Percentiles rank a stretch among this genome's conserved stretches.
phyloP scores from a whole-genome alignment of 2,329 filamentous ascomycete species.

The Botryosphaeria dothidea region DNA sequence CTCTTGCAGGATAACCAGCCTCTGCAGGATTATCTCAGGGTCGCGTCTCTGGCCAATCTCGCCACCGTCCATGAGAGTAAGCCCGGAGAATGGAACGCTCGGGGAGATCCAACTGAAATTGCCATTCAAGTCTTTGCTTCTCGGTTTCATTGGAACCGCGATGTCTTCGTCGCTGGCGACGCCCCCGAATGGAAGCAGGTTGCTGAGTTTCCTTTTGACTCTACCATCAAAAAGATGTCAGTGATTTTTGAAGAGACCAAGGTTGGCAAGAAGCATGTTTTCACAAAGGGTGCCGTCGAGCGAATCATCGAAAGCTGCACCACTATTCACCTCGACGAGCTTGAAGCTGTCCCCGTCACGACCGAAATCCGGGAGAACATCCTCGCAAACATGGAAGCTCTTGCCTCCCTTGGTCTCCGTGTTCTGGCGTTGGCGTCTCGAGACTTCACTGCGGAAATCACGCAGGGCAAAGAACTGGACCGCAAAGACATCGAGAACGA shows the following conservation, averaged over 20 bases:
- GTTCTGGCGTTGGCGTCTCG: conserved; percentile 66
- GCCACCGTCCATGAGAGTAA: conserved; percentile 61
- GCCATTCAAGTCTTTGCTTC: conserved; percentile 74
- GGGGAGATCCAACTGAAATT: conserved; percentile 71
- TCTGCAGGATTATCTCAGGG: conserved; percentile 60
- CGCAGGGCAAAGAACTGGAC: conserved; percentile 47
- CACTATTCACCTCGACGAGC: conserved; percentile 47
- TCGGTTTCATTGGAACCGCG: conserved; percentile 65
- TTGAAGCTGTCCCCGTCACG: conserved; percentile 46
- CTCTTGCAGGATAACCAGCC: conserved; percentile 49
- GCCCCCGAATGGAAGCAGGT: conserved; percentile 39
- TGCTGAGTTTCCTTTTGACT: conserved; percentile 74
- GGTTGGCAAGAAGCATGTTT: conserved; percentile 47
- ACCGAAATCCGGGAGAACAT: conserved; percentile 58
- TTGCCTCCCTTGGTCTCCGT: conserved; percentile 67
- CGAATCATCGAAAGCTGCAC: conserved; percentile 66
- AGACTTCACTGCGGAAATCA: conserved; percentile 44
- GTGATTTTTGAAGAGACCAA: conserved; percentile 60
- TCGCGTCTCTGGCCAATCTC: conserved; percentile 66
- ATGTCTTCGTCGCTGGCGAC: conserved; percentile 48
- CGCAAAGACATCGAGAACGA: conserved; percentile 66
- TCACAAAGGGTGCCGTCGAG: conserved; percentile 71
- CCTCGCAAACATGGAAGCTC: conserved; percentile 67
- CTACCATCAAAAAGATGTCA: conserved; percentile 75
- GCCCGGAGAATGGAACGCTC: conserved; percentile 62